A percentile compares a stretch with the other conserved stretches of the same genome.
phyloP scores from a whole-genome alignment of 1,139 yeast genomes.

The Meyerozyma smithsonii region DNA sequence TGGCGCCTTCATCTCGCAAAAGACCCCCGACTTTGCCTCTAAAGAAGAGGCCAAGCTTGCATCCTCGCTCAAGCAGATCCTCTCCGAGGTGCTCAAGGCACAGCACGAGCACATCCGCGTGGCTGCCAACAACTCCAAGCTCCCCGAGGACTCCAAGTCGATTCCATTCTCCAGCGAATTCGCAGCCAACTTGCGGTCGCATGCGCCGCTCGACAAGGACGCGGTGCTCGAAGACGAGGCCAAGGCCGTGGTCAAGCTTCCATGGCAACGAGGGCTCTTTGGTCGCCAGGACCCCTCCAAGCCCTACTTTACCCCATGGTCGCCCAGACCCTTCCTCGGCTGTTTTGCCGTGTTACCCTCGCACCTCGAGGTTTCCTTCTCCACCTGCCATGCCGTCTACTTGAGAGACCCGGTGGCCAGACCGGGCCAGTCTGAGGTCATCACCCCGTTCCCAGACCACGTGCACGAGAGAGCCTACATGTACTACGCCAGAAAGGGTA shows the following conservation, averaged over 20 bases:
- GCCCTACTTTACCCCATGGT: slow-evolving; percentile 94
- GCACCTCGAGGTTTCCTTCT: slow-evolving; percentile 84
- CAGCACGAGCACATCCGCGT: slow-evolving; percentile 48
- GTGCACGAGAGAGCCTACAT: slow-evolving; percentile 93
- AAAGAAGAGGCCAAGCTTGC: slow-evolving; percentile 37
- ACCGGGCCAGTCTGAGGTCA: slow-evolving; percentile 95
- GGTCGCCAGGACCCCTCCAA: slow-evolving; percentile 76
- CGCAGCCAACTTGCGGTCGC: slow-evolving; percentile 48
- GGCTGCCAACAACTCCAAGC: slow-evolving; percentile 21
- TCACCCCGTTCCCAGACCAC: slow-evolving; percentile 79
- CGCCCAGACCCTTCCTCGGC: slow-evolving; percentile 87
- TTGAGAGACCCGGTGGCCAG: slow-evolving; percentile 95
- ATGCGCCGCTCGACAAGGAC: slow-evolving; percentile 47
- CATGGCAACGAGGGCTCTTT: slow-evolving; percentile 73
- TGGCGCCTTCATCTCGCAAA: slow-evolving; percentile 23
- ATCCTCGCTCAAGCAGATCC: slow-evolving; percentile 48
- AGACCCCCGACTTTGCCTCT: slow-evolving; percentile 32
- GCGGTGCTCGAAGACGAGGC: slow-evolving; percentile 54
- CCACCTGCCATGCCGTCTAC: slow-evolving; percentile 92
- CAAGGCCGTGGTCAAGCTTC: slow-evolving; percentile 47
- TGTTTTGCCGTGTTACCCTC: slow-evolving; percentile 91
- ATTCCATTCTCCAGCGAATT: slow-evolving; percentile 53
- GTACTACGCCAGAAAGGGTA: slow-evolving; percentile 83
- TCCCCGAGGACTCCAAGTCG: slow-evolving; percentile 24
- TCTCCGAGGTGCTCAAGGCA: slow-evolving; percentile 49